Conservation (phyloP, 306 rosid genomes). For the Styphnolobium japonicum region DNA sequence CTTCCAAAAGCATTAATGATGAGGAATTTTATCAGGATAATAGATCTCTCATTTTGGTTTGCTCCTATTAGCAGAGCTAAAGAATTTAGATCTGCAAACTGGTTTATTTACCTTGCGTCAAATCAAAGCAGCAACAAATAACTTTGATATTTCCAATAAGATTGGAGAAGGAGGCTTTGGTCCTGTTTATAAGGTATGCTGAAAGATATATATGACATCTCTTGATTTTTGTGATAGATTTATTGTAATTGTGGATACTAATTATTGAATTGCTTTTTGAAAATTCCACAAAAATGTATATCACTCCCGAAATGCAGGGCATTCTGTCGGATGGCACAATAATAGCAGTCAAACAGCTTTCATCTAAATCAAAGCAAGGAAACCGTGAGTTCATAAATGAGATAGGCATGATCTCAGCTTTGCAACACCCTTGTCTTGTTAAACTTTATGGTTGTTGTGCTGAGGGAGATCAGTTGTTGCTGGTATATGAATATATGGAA, state of each 20-base stretch:
- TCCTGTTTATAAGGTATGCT: constrained; percentile 20
- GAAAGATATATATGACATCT: too few species aligned
- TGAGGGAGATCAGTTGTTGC: constrained; percentile 43
- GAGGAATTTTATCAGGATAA: not conserved
- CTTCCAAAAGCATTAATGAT: not conserved
- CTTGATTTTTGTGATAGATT: not conserved
- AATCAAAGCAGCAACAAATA: constrained; percentile 19
- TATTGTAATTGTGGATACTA: too few species aligned
- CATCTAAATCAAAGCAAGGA: too few species aligned
- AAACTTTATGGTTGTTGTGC: constrained; percentile 33
- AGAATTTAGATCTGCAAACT: constrained; percentile 18
- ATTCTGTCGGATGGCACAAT: too few species aligned
- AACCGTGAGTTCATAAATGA: too few species aligned
- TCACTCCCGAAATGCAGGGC: too few species aligned
- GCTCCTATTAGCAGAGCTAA: constrained; percentile 23
- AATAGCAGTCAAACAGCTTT: too few species aligned
- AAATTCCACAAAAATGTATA: too few species aligned
- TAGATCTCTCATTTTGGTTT: not conserved
- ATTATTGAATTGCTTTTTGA: too few species aligned
- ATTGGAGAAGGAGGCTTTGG: constrained; percentile 23
- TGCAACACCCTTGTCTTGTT: constrained; percentile 57
- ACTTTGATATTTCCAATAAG: not conserved
- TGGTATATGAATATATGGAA: constrained; percentile 55
- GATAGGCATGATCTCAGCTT: too few species aligned
- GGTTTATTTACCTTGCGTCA: not conserved